Percentiles rank a stretch among this genome's conserved stretches.
Evolutionary conservation across 305 asterid genomes (phyloP).

Genomic region (Solanum chacoense): DNA sequence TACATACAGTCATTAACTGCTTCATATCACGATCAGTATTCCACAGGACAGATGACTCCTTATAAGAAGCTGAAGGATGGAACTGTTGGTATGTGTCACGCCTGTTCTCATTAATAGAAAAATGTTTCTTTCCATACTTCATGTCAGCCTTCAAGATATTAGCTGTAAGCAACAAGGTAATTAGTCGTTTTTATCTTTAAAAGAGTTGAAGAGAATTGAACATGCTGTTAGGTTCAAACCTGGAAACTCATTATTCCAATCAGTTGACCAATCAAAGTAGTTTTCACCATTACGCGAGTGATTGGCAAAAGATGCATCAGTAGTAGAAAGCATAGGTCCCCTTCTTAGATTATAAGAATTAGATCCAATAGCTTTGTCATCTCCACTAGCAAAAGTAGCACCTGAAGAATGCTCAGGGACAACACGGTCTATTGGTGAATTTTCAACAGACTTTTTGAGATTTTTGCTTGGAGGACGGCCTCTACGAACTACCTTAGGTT

Average conservation of each 20-base stretch:
- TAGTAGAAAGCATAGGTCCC: constrained; percentile 26
- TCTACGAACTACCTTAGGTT: constrained; percentile 81
- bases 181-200: not conserved
- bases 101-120: constrained; percentile 65
- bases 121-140: constrained; percentile 82
- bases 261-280: constrained; percentile 50
- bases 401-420: constrained; percentile 54
- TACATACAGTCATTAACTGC: constrained; percentile 64
- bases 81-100: constrained; percentile 67
- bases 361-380: constrained; percentile 50
- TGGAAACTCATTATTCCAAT: constrained; percentile 94
- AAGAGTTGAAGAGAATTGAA: not conserved
- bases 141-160: constrained; percentile 79
- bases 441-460: constrained; percentile 47
- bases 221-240: constrained; percentile 29
- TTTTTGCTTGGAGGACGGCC: constrained; percentile 94
- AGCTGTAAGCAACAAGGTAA: constrained; percentile 31
- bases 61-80: constrained; percentile 29
- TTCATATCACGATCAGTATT: constrained; percentile 41
- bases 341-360: constrained; percentile 62
- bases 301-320: constrained; percentile 32
- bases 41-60: constrained; percentile 24
- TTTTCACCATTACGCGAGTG: constrained; percentile 64
- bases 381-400: constrained; percentile 61
- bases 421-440: constrained; percentile 49